A percentile compares a stretch with the other conserved stretches of the same genome.
Evolutionary conservation across 352 stramenopile genomes (phyloP).

Genomic region (Phytophthora lateralis): DNA sequence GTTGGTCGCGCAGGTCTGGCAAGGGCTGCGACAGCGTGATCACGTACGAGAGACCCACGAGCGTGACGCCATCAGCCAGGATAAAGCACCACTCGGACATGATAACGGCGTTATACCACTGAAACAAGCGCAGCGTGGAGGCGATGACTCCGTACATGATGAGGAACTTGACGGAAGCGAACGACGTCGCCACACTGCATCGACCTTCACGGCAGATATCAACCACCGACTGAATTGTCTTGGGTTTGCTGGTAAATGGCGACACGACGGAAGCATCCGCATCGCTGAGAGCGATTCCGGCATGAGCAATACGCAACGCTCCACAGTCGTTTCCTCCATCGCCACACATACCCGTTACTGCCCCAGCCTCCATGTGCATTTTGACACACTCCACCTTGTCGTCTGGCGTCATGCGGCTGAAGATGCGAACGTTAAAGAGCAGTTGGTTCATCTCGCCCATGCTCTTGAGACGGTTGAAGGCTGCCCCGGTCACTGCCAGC

Average conservation of each 20-base stretch:
- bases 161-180: constrained; percentile 85
- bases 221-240: constrained; percentile 76
- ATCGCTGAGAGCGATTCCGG: constrained; percentile 79
- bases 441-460: constrained; percentile 39
- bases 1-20: constrained; percentile 21
- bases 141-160: constrained; percentile 89
- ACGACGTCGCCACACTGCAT: constrained; percentile 79
- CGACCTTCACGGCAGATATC: constrained; percentile 85
- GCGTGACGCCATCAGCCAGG: constrained; percentile 61
- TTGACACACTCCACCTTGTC: constrained; percentile 48
- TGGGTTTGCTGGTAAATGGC: constrained; percentile 85
- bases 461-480: constrained; percentile 38
- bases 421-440: constrained; percentile 55
- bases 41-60: constrained; percentile 68
- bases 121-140: constrained; percentile 60
- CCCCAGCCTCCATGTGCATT: constrained; percentile 46
- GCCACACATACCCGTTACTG: constrained; percentile 57
- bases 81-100: constrained; percentile 76
- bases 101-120: constrained; percentile 72
- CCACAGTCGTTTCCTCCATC: constrained; percentile 85
- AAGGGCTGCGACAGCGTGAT: constrained; percentile 67
- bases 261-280: constrained; percentile 80
- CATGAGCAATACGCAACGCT: constrained; percentile 74
- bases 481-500: constrained; percentile 47
- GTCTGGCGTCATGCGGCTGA: constrained; percentile 54